A percentile compares a stretch with the other conserved stretches of the same genome.
phyloP scores from a whole-genome alignment of 2,329 filamentous ascomycete genomes.

The Fusarium sp. region DNA sequence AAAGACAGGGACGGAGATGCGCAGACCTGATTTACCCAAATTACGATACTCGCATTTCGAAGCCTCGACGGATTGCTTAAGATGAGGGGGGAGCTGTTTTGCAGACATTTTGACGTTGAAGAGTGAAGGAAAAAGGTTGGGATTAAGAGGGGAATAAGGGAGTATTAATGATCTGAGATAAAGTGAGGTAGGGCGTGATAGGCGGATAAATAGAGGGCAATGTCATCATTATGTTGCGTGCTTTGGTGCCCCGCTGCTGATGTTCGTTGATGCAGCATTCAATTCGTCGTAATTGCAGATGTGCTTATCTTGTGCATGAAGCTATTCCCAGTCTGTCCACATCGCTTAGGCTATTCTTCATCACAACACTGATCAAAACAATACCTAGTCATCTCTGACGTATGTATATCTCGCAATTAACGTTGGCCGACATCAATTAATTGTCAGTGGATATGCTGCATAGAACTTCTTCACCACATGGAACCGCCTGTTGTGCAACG shows the following conservation, averaged over 20 bases:
- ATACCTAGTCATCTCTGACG: not conserved
- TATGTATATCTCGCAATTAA: not conserved
- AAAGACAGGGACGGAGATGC: slow-evolving; percentile 20
- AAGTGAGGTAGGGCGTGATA: not conserved
- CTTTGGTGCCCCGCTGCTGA: slow-evolving; percentile 12
- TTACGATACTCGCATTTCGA: slow-evolving; percentile 36
- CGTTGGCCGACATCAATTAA: not conserved
- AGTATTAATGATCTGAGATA: not conserved
- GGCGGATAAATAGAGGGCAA: slow-evolving; percentile 8
- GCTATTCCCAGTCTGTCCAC: not conserved
- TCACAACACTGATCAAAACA: no score
- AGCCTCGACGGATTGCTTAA: slow-evolving; percentile 22
- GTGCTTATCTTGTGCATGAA: not conserved
- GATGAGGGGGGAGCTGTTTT: slow-evolving; percentile 10
- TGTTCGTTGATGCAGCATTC: not conserved
- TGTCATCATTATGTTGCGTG: slow-evolving; percentile 7
- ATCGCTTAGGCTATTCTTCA: not conserved
- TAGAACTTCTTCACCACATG: not conserved
- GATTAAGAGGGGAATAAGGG: not conserved
- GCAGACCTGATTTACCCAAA: slow-evolving; percentile 7
- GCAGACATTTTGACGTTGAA: not conserved
- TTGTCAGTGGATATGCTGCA: no score
- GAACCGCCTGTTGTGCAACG: not conserved
- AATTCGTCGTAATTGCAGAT: not conserved
- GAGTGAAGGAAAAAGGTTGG: not conserved